Evolutionary conservation across 1,284 basidiomycete species (phyloP), one percentile per base, ranked within the genome.

Genomic region (Sporisorium sorghi): DNA sequence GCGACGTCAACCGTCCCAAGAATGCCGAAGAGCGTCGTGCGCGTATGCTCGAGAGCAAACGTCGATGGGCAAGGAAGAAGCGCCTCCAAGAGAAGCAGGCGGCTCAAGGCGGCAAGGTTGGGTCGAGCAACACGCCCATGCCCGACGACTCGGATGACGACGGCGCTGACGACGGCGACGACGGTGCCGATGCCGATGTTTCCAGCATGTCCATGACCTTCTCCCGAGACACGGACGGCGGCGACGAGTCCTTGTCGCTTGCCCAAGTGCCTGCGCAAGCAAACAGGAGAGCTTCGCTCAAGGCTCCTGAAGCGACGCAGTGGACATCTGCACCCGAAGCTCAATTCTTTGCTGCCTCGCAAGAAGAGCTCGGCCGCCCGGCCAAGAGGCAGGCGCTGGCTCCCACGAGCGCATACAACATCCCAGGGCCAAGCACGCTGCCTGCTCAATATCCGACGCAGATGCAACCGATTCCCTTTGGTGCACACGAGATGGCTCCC

Each of bases 11-110:
- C 56, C 82, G 87, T 32, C 87, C 87, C 4, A 87, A 86, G 58
- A 86, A 86, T 40, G 86, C 86, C 14, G 85, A 85, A 53, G 87
- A 88, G 71, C 85, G 86, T 28, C 84, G 86, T 26, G 86, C 86
- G 46, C 77, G 87, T n/a, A 86, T 85, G 63, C 82, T 88, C 40
- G 86, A 87, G 69, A 85, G 83, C 60, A 88, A 88, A 77, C 83
- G 87, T 23, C 77, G 86, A 12, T 88, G 87, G 88, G 87, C 87
- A 10, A 82, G 85, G 19, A 87, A 87, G 79, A 86, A 86, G 66
- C 84, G 87, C 14, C 60, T 76, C 32, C 72, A 78, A 64, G 81
- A 83, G 54, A 81, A 82, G 56, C 65, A 66, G 42, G 73, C 63
- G 9, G 71, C 66, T 7, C 58, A 69, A 26, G 73, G 56, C 50